Evolutionary conservation across 805 yeast species (phyloP).

Genomic region (Tetrapisispora fleetii): DNA sequence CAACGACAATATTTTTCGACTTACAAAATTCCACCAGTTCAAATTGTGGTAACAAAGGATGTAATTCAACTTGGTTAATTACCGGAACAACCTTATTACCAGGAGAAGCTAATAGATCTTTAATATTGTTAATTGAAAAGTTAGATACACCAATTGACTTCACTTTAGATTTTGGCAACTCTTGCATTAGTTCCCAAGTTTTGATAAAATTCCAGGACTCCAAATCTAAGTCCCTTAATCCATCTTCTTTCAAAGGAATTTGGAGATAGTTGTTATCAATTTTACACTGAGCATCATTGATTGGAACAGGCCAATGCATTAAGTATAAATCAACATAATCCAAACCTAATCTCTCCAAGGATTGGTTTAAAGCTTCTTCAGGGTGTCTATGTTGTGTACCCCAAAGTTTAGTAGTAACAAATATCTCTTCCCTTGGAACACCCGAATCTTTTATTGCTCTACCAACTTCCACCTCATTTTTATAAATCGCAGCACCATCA

Average conservation of each 20-base stretch:
- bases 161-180: conserved; percentile 41
- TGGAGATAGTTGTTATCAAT: conserved; percentile 28
- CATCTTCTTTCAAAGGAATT: conserved; percentile 32
- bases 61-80: conserved; percentile 66
- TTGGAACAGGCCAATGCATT: conserved; percentile 74
- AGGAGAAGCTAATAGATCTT: conserved; percentile 39
- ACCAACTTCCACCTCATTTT: conserved; percentile 59
- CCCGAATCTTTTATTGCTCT: conserved; percentile 46
- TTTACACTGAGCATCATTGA: conserved; percentile 33
- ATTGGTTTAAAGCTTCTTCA: conserved; percentile 42
- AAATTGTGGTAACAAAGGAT: conserved; percentile 60
- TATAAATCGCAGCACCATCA: conserved; percentile 64
- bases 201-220: conserved; percentile 37
- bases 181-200: conserved; percentile 58
- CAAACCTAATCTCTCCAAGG: conserved; percentile 52
- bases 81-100: conserved; percentile 51
- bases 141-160: conserved; percentile 73
- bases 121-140: conserved; percentile 45
- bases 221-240: conserved; percentile 31
- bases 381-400: conserved; percentile 41
- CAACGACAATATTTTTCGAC: conserved; percentile 43
- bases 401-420: conserved; percentile 66
- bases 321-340: conserved; percentile 73
- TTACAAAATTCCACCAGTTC: conserved; percentile 46
- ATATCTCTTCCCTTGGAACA: conserved; percentile 53